These are phyloP conservation scores for Lichenothelia convexa DNA, from an alignment of 495 filamentous ascomycete species.

Conservation along the genomic window DNA sequence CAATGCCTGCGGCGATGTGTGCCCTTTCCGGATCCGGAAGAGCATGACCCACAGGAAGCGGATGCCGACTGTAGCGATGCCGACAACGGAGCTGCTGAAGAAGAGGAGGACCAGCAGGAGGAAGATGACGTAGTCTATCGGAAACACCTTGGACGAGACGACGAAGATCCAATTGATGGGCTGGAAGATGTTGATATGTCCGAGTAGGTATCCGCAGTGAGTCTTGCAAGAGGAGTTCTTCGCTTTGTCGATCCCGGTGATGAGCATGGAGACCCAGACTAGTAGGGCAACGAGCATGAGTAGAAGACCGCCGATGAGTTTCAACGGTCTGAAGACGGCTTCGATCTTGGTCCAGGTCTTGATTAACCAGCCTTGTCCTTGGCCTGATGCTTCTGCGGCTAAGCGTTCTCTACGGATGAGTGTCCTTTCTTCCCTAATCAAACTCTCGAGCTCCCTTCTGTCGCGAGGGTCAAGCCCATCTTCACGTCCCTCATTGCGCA, in stretches of 20 bases:
- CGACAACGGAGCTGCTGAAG: slow-evolving; percentile 70
- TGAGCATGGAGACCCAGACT: slow-evolving; percentile 79
- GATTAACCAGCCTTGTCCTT: slow-evolving; percentile 49
- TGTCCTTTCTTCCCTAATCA: slow-evolving; percentile 79
- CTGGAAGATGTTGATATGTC: slow-evolving; percentile 80
- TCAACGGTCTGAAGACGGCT: slow-evolving; percentile 63
- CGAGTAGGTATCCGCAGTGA: slow-evolving; percentile 86
- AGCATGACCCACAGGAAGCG: slow-evolving; percentile 87
- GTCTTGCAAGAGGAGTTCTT: slow-evolving; percentile 84
- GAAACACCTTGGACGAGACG: slow-evolving; percentile 64
- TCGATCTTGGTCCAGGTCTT: slow-evolving; percentile 58
- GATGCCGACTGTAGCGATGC: slow-evolving; percentile 72
- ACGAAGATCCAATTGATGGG: slow-evolving; percentile 86
- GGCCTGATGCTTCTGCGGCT: slow-evolving; percentile 59
- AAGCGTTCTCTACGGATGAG: slow-evolving; percentile 77
- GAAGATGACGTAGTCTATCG: slow-evolving; percentile 81
- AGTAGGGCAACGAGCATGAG: slow-evolving; percentile 51
- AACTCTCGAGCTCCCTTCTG: slow-evolving; percentile 66
- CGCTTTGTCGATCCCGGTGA: slow-evolving; percentile 90
- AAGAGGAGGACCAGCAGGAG: slow-evolving; percentile 64
- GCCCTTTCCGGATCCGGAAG: slow-evolving; percentile 74
- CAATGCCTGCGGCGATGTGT: slow-evolving; percentile 84
- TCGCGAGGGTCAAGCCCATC: slow-evolving; percentile 67
- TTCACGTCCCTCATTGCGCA: slow-evolving; percentile 58
- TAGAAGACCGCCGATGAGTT: slow-evolving; percentile 66